Conservation (phyloP, 2,329 filamentous ascomycete genomes). For the Colletotrichum tropicicola region DNA sequence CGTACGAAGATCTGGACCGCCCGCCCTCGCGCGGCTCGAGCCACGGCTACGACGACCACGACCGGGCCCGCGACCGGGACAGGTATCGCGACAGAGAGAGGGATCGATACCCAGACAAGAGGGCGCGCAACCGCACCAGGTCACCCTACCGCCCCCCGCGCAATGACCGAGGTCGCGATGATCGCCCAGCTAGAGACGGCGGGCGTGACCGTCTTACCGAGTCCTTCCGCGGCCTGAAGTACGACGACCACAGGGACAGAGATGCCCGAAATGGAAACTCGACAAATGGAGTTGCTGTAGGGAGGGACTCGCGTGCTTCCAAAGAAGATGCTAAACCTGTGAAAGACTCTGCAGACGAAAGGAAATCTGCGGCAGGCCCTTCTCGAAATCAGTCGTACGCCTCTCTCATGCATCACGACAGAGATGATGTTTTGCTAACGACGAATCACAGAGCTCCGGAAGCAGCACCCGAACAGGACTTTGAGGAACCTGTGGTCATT, state of each 20-base stretch:
- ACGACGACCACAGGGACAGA: constrained; percentile 58
- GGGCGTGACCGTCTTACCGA: constrained; percentile 36
- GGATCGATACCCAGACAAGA: constrained; percentile 60
- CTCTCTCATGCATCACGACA: neutral
- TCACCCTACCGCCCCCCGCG: constrained; percentile 55
- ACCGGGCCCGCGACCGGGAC: constrained; percentile 51
- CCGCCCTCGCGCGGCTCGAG: constrained; percentile 51
- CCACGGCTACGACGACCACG: constrained; percentile 60
- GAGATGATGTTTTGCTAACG: constrained; percentile 10
- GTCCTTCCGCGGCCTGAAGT: constrained; percentile 42
- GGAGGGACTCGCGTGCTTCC: constrained; percentile 65
- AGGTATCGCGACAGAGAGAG: constrained; percentile 29
- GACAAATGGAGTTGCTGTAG: constrained; percentile 70
- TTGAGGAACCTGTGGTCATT: constrained; percentile 66
- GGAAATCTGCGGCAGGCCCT: constrained; percentile 36
- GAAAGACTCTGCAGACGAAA: constrained; percentile 61
- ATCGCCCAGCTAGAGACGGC: constrained; percentile 42
- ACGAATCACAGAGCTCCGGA: constrained; percentile 25
- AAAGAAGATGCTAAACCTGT: constrained; percentile 75
- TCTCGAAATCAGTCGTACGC: constrained; percentile 45
- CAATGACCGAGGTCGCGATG: constrained; percentile 44
- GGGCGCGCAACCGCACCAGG: constrained; percentile 63
- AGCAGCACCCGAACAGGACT: constrained; percentile 52
- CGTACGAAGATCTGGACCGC: constrained; percentile 67
- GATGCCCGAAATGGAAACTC: constrained; percentile 62